These are phyloP conservation scores for Podospora sp. DNA, from an alignment of 495 filamentous ascomycete genomes.

Conservation along the genomic window DNA sequence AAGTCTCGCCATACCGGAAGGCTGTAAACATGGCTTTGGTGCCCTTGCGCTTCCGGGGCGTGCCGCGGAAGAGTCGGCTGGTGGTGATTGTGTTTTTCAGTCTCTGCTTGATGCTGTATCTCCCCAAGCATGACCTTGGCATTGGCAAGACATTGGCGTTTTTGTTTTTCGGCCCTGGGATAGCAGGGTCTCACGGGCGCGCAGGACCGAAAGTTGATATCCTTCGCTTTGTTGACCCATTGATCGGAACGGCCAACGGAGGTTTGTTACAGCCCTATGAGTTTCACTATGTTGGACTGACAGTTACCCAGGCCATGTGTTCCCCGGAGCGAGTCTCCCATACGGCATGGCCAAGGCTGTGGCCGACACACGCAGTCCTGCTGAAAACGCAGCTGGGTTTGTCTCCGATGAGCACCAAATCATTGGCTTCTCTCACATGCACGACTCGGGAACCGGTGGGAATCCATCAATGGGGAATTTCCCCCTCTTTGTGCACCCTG, in stretches of 20 bases:
- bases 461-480: conserved; percentile 75
- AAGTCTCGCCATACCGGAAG: conserved; percentile 27
- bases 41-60: conserved; percentile 33
- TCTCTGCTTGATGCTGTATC: conserved; percentile 33
- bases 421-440: conserved; percentile 63
- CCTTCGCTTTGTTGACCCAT: conserved; percentile 52
- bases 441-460: conserved; percentile 64
- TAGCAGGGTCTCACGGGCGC: conserved; percentile 20
- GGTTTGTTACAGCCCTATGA: conserved; percentile 38
- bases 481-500: conserved; percentile 68
- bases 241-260: conserved; percentile 65
- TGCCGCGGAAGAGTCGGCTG: conserved; percentile 43
- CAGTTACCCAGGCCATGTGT: conserved; percentile 58
- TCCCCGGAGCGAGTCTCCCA: conserved; percentile 69
- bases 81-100: conserved; percentile 35
- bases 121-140: conserved; percentile 31
- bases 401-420: conserved; percentile 58
- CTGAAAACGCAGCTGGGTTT: conserved; percentile 69
- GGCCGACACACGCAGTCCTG: conserved; percentile 56
- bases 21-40: conserved; percentile 22
- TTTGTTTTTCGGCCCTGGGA: conserved; percentile 33
- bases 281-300: background rate
- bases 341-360: conserved; percentile 78
- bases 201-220: conserved; percentile 33
- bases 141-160: conserved; percentile 23